Evolutionary conservation across 2,329 filamentous ascomycete species (phyloP).

Genomic region (Aspergillus sergii): DNA sequence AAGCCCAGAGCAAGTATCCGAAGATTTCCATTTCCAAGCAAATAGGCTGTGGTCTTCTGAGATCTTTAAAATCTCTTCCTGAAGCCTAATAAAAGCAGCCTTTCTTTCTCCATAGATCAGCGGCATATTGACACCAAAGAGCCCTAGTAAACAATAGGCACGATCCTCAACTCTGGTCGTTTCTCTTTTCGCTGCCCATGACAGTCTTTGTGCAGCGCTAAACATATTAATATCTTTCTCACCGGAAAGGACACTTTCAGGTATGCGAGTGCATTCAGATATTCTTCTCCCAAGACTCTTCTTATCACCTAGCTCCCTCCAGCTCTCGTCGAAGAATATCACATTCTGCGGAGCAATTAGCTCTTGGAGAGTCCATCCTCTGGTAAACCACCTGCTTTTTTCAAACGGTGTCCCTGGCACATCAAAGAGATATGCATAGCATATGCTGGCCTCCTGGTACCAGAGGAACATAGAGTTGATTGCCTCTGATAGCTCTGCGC

Average conservation of each 20-base stretch:
- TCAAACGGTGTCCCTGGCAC: neutral
- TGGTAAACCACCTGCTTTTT: conserved; percentile 14
- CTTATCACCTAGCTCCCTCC: conserved; percentile 2
- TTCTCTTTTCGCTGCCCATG: conserved; percentile 27
- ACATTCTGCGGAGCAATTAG: conserved; percentile 12
- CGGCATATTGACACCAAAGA: conserved; percentile 32
- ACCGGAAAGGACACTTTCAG: neutral
- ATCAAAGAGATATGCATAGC: conserved; percentile 24
- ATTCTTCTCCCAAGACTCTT: neutral
- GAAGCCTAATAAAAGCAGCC: conserved; percentile 28
- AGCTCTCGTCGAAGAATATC: conserved; percentile 8
- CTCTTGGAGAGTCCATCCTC: conserved; percentile 24
- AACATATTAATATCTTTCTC: neutral
- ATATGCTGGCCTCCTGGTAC: conserved; percentile 19
- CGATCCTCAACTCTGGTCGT: conserved; percentile 28
- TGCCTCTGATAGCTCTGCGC: conserved; percentile 22
- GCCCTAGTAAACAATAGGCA: conserved; percentile 33
- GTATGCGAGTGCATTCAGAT: conserved; percentile 13
- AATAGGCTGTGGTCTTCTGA: conserved; percentile 21
- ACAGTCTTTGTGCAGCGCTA: conserved; percentile 24
- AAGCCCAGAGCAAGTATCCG: neutral
- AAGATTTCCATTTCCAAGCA: neutral
- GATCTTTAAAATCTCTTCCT: conserved; percentile 33
- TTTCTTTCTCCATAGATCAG: conserved; percentile 30
- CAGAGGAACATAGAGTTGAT: conserved; percentile 27